Conservation (phyloP, 225 moss, liverwort and hornwort genomes). For the Pseudisothecium myosuroides region DNA sequence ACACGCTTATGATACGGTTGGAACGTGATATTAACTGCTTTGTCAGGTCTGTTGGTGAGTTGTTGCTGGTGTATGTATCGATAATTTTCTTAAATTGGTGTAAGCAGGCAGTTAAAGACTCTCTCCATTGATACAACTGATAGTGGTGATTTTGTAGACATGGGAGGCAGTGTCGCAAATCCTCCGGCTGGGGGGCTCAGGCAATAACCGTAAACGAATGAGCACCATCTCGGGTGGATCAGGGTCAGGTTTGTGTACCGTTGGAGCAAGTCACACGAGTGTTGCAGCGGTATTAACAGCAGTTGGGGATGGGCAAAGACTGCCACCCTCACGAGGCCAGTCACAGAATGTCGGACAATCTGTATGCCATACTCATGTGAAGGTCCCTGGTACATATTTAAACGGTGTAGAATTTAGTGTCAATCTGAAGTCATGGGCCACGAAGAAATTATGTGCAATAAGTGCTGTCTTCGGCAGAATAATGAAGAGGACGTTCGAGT, state of each 20-base stretch:
- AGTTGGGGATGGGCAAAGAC: not conserved
- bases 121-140: not conserved
- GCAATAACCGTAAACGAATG: not conserved
- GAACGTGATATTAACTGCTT: not conserved
- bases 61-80: not conserved
- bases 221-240: not conserved
- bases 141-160: slow-evolving; percentile 22
- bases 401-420: not conserved
- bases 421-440: slow-evolving; percentile 19
- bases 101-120: slow-evolving; percentile 1
- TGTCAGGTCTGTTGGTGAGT: not conserved
- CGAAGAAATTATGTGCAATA: slow-evolving; percentile 3
- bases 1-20: not conserved
- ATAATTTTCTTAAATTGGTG: not conserved
- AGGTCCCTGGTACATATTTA: slow-evolving; percentile 10
- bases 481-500: slow-evolving; percentile 12
- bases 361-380: slow-evolving; percentile 18
- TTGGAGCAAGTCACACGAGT: not conserved
- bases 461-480: slow-evolving; percentile 7
- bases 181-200: slow-evolving; percentile 26
- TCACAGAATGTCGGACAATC: not conserved
- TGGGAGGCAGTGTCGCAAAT: slow-evolving; percentile 28
- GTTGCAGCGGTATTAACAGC: not conserved
- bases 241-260: not conserved
- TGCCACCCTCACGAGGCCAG: not conserved